A percentile compares a stretch with the other conserved stretches of the same genome.
Conservation (phyloP, 208 protist genomes). For the Phytomonas francai region DNA sequence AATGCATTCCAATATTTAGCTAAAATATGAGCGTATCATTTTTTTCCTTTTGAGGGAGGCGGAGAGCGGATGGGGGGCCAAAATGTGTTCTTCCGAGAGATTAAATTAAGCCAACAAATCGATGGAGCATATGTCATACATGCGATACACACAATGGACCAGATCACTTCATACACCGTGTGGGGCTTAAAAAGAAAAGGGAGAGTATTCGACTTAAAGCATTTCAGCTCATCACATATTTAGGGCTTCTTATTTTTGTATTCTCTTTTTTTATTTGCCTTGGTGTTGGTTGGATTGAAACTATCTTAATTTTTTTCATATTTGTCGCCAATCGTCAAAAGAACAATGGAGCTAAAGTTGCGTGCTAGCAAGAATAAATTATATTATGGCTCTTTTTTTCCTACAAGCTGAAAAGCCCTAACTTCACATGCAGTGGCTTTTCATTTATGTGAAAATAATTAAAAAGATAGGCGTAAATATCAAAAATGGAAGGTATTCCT, state of each 20-base stretch:
- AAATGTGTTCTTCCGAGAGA: background rate
- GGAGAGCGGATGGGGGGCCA: background rate
- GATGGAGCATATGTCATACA: background rate
- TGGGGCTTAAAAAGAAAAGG: background rate
- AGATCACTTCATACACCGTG: background rate
- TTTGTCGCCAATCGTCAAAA: background rate
- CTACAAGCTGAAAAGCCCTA: background rate
- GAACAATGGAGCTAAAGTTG: background rate
- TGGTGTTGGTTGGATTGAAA: background rate
- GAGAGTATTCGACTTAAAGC: background rate
- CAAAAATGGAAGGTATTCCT: conserved; percentile 1
- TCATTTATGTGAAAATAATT: background rate
- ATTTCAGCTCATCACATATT: background rate
- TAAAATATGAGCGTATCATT: background rate
- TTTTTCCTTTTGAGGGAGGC: background rate
- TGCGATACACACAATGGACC: background rate
- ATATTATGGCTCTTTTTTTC: background rate
- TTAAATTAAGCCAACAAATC: background rate
- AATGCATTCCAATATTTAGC: background rate
- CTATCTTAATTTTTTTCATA: background rate
- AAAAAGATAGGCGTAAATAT: conserved; percentile 1
- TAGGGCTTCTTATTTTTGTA: background rate
- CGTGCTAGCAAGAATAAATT: background rate
- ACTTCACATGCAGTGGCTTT: background rate
- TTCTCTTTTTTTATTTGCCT: conserved; percentile 5